A percentile compares a stretch with the other conserved stretches of the same genome.
phyloP scores from a whole-genome alignment of 768 basidiomycete genomes.

The Hygrophorus pudorinus region DNA sequence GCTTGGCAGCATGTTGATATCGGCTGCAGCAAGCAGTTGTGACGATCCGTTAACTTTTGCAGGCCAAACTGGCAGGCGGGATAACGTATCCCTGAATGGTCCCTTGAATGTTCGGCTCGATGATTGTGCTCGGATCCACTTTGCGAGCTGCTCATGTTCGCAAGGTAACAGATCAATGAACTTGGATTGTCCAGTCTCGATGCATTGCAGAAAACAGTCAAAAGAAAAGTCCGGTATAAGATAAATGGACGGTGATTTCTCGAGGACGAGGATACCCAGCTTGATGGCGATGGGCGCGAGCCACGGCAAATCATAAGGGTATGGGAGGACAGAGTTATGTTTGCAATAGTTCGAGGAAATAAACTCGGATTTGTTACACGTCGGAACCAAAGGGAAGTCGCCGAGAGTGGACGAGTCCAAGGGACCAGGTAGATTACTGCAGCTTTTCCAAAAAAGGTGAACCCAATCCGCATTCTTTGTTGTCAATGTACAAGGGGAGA shows the following conservation, averaged over 20 bases:
- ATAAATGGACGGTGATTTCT: slow-evolving; percentile 10
- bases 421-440: background rate
- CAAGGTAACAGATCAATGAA: slow-evolving; percentile 7
- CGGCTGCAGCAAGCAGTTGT: background rate
- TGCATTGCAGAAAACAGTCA: slow-evolving; percentile 9
- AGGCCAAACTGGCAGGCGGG: slow-evolving; percentile 26
- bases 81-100: background rate
- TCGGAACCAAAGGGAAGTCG: background rate
- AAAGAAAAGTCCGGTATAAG: slow-evolving; percentile 9
- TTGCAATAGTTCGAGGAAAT: background rate
- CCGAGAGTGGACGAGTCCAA: background rate
- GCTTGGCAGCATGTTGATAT: slow-evolving; percentile 16
- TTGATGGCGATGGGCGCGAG: background rate
- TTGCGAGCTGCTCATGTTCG: slow-evolving; percentile 16
- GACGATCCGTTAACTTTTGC: slow-evolving; percentile 8
- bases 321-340: background rate
- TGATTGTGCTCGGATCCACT: slow-evolving; percentile 20
- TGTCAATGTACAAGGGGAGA: background rate
- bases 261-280: background rate
- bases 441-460: background rate
- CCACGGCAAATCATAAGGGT: background rate
- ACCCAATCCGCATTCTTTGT: background rate
- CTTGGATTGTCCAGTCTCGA: slow-evolving; percentile 5
- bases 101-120: slow-evolving; percentile 3
- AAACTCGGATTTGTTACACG: background rate